Conservation (phyloP, 129 eudicot species). For the Deinandra increscens region DNA sequence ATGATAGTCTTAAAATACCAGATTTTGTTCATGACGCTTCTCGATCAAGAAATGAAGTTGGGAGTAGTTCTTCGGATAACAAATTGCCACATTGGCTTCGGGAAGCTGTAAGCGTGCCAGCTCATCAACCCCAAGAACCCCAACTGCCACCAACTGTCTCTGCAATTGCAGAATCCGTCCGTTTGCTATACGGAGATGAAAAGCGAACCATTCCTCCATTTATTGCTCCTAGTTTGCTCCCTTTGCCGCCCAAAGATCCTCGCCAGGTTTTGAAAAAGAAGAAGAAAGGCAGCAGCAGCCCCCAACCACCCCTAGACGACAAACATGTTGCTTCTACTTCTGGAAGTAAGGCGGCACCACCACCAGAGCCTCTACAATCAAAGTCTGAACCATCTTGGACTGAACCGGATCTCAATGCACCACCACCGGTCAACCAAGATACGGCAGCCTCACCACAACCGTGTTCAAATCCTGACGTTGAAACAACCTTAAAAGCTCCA, state of each 20-base stretch:
- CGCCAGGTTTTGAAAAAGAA: constrained; percentile 50
- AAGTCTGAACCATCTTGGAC: constrained; percentile 24
- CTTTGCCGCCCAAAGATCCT: constrained; percentile 73
- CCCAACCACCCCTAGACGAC: constrained; percentile 8
- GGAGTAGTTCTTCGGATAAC: constrained; percentile 39
- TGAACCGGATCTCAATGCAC: constrained; percentile 35
- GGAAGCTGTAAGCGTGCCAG: constrained; percentile 63
- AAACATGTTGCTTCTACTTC: constrained; percentile 31
- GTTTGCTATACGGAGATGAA: constrained; percentile 61
- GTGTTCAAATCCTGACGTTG: not conserved
- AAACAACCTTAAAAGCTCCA: not conserved
- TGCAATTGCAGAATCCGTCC: constrained; percentile 82
- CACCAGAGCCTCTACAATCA: constrained; percentile 2
- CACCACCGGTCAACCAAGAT: constrained; percentile 26
- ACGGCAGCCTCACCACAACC: constrained; percentile 9
- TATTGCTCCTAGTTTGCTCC: constrained; percentile 62
- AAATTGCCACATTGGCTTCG: constrained; percentile 95
- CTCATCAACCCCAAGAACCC: constrained; percentile 49
- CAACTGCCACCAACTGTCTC: constrained; percentile 73
- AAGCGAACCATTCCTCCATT: constrained; percentile 73
- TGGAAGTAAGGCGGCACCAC: constrained; percentile 19
- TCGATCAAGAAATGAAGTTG: constrained; percentile 29
- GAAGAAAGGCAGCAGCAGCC: constrained; percentile 39
- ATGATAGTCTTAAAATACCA: constrained; percentile 36
- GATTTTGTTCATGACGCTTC: constrained; percentile 31